Base-by-base conservation (phyloP, 2,329 filamentous ascomycete species). In the Volutella citrinella region DNA sequence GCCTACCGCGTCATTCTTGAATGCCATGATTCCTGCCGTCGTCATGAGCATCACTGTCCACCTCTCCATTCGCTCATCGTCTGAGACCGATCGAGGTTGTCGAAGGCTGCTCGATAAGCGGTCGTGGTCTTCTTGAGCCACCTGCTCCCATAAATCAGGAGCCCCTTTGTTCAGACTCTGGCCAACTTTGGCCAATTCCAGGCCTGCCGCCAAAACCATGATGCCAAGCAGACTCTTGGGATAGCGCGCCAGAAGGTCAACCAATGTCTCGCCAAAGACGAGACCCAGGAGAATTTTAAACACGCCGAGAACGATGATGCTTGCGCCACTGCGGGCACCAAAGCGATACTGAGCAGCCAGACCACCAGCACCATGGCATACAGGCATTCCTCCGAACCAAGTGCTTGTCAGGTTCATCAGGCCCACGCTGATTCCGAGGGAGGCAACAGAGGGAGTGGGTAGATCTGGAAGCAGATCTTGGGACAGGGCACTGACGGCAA, bases 321-420 rank as follows among this genome's bases (percentile, higher is more conserved):
- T 89, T 0, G 87, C 80, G 9, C 91, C 91, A 39, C 87, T 94
- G 29, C 91, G 81, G 5, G 91, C 90, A 1, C 91, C 91, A 49
- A 97, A 97, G 5, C 88, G 80, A 59, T 88, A 87, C 58, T 97
- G 91, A 0, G 85, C 93, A 6, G 93, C 93, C 0, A 97, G 69
- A 0, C 91, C 91, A 4, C 91, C 91, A 1, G 88, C 88, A 6
- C 91, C 91, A 57, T 97, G 93, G 55, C 93, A 97, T 5, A 93
- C 81, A 4, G 91, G 93, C 93, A 96, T 97, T 6, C 84, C 85
- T 29, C 90, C 90, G 52, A 95, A 94, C 86, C 87, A 95, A 52
- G 87, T 90, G 12, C 85, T 84, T 2, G 84, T 59, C 5, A 96
- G 66, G 56, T 97, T 97, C 78, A 95, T 94, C 3, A 70, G 52